Percentiles rank a stretch among this genome's conserved stretches.
phyloP scores from a whole-genome alignment of 768 basidiomycete genomes.

The Russula abietina region DNA sequence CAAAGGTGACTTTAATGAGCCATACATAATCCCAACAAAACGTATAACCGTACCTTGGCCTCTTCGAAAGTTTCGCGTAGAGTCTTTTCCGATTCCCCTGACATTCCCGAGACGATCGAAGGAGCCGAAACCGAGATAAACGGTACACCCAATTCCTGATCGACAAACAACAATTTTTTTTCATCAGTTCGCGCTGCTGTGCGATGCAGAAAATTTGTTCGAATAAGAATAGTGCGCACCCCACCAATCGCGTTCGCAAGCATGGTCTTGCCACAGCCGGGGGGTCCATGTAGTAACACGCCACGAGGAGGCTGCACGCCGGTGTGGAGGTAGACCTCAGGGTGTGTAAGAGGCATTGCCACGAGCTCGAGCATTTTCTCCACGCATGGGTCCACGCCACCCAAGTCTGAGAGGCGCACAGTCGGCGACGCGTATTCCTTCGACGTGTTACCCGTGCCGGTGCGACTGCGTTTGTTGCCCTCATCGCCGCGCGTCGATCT shows the following conservation, averaged over 20 bases:
- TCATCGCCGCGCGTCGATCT: slow-evolving; percentile 51
- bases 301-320: slow-evolving; percentile 91
- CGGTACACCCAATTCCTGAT: slow-evolving; percentile 83
- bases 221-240: slow-evolving; percentile 47
- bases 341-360: slow-evolving; percentile 90
- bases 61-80: slow-evolving; percentile 95
- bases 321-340: slow-evolving; percentile 90
- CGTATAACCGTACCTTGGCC: slow-evolving; percentile 60
- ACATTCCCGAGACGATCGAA: slow-evolving; percentile 95
- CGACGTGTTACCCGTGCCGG: slow-evolving; percentile 33
- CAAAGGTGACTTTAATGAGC: neutral
- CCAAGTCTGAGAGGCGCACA: slow-evolving; percentile 76
- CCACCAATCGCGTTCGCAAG: slow-evolving; percentile 94
- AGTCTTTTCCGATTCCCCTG: slow-evolving; percentile 96
- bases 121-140: slow-evolving; percentile 95
- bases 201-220: no score
- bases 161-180: neutral
- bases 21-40: no score
- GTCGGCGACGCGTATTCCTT: slow-evolving; percentile 71
- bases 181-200: neutral
- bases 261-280: slow-evolving; percentile 95
- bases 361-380: slow-evolving; percentile 96
- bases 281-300: slow-evolving; percentile 89
- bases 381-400: slow-evolving; percentile 78
- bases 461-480: slow-evolving; percentile 49